phyloP scores from a whole-genome alignment of 768 basidiomycete species.

The Termitomyces sp. region DNA sequence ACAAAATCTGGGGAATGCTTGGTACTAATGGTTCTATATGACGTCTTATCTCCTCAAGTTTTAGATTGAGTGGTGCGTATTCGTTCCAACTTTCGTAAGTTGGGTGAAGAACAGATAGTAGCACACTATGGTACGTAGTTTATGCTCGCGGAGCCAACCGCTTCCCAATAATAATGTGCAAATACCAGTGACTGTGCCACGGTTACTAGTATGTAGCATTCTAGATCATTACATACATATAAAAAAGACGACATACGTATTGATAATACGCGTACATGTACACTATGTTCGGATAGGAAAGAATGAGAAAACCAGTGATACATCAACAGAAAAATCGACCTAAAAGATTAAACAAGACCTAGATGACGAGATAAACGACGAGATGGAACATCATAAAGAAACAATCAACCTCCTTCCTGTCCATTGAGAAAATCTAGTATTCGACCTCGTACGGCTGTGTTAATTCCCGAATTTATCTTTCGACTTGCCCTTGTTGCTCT shows the following conservation, averaged over 20 bases:
- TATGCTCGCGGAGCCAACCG: background rate
- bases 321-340: background rate
- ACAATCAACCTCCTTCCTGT: background rate
- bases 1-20: background rate
- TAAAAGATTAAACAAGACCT: background rate
- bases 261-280: background rate
- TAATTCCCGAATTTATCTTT: slow-evolving; percentile 8
- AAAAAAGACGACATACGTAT: background rate
- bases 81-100: background rate
- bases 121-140: background rate
- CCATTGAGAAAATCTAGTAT: background rate
- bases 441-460: background rate
- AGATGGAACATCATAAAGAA: background rate
- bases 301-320: background rate
- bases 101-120: background rate
- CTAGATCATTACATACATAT: background rate
- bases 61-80: background rate
- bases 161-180: background rate
- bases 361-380: background rate
- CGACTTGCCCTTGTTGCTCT: slow-evolving; percentile 38
- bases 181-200: background rate
- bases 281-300: background rate
- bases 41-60: background rate
- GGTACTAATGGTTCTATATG: no score
- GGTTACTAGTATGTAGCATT: background rate